These are phyloP conservation scores for Globisporangium orthogonon DNA, from an alignment of 352 stramenopile species.

Conservation along the genomic window DNA sequence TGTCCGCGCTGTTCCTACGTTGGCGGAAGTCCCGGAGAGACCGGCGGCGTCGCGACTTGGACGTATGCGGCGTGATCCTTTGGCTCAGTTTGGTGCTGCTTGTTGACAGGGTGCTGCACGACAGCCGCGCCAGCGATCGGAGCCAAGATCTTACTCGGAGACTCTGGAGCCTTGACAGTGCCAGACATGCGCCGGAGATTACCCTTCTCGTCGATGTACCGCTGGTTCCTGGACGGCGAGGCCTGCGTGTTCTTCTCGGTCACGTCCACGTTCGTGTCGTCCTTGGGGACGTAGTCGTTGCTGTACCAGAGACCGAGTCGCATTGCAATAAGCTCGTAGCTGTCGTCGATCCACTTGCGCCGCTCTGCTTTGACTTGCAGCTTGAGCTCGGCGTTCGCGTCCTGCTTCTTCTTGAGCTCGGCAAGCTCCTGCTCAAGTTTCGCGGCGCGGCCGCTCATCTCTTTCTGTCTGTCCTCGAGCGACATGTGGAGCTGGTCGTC, in stretches of 20 bases:
- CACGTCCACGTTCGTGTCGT: constrained; percentile 20
- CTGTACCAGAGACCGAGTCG: constrained; percentile 28
- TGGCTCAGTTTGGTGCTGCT: background rate
- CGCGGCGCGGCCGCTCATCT: constrained; percentile 4
- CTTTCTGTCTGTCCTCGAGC: constrained; percentile 3
- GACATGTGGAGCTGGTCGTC: constrained; percentile 27
- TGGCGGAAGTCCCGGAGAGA: background rate
- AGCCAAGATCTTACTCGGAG: background rate
- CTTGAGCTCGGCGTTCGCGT: constrained; percentile 30
- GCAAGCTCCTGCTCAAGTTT: constrained; percentile 2
- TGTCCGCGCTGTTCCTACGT: background rate
- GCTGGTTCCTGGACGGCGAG: constrained; percentile 30
- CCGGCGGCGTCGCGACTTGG: constrained; percentile 8
- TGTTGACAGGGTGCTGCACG: background rate
- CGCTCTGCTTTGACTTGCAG: constrained; percentile 22
- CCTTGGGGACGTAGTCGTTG: constrained; percentile 14
- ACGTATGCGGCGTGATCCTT: background rate
- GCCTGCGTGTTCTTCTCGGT: constrained; percentile 28
- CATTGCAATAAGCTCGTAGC: constrained; percentile 22
- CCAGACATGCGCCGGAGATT: constrained; percentile 30
- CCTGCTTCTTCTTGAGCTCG: constrained; percentile 6
- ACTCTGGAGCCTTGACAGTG: background rate
- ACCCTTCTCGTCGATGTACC: constrained; percentile 39
- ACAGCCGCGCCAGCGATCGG: background rate
- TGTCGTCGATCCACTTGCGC: constrained; percentile 23